Conservation (phyloP, 169 alveolate species). For the Babesia caballi region DNA sequence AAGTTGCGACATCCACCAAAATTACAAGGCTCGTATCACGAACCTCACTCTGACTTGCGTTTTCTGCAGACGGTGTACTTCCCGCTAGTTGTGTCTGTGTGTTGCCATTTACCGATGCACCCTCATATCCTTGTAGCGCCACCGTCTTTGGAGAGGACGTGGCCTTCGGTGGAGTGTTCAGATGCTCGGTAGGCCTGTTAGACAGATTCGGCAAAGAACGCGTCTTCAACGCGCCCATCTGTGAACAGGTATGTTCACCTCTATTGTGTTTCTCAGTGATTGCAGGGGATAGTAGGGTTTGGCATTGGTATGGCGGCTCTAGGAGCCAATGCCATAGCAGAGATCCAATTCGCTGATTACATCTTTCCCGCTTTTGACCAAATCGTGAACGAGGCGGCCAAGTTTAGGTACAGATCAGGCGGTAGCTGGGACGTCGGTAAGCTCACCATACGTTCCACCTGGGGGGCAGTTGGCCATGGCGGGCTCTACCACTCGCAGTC, state of each 20-base stretch:
- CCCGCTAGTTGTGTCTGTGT: background rate
- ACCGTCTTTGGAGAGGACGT: constrained; percentile 96
- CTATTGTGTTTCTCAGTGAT: background rate
- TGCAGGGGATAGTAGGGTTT: constrained; percentile 93
- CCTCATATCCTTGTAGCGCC: constrained; percentile 51
- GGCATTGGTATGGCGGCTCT: constrained; percentile 94
- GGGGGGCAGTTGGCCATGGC: constrained; percentile 98
- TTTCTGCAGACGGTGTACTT: too few species aligned
- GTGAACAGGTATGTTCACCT: constrained; percentile 81
- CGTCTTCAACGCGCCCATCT: constrained; percentile 94
- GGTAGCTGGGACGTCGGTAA: constrained; percentile 90
- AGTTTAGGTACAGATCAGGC: constrained; percentile 91
- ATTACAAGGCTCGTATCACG: too few species aligned
- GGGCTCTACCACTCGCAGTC: constrained; percentile 94
- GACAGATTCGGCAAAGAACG: constrained; percentile 91
- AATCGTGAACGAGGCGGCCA: constrained; percentile 96
- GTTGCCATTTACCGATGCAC: background rate
- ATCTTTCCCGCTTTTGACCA: constrained; percentile 97
- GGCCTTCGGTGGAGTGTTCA: constrained; percentile 98
- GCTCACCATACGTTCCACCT: constrained; percentile 90
- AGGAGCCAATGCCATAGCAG: constrained; percentile 92
- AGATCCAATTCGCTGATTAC: constrained; percentile 96
- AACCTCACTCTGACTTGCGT: too few species aligned
- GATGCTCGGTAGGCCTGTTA: constrained; percentile 91
- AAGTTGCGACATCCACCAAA: too few species aligned